Evolutionary conservation across 2,329 filamentous ascomycete species (phyloP), one percentile per base, ranked within the genome.

Genomic region (Phialocephala sp.): DNA sequence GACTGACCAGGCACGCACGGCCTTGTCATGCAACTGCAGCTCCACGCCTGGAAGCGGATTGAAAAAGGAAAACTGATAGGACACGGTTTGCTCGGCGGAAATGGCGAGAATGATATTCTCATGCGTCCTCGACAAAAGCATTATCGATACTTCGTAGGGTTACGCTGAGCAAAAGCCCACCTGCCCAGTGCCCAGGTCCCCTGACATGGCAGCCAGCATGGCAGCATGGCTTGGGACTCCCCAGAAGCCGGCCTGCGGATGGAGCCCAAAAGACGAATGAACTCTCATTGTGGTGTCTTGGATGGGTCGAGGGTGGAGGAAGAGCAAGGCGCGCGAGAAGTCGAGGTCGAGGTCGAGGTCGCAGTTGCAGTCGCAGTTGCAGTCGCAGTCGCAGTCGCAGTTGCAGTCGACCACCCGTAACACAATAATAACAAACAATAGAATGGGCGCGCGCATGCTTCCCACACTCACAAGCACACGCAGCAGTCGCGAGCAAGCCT

Each of bases 81-180:
- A 27, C 45, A 50, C 45, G 45, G 45, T 22, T 22, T 18, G 45
- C 22, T 50, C 45, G 20, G 45, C 45, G 45, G 45, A 50, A 50
- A 50, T 50, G 27, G 45, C 45, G 45, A 50, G 22, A 50, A 50
- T 24, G 45, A 20, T 8, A 12, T 50, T 27, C 45, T 50, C 45
- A 50, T 50, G 45, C 45, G 22, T 32, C 27, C 27, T 22, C n/a
- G 45, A 50, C 45, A 24, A 50, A 50, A 50, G 45, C 45, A 50
- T 11, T 50, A 50, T 50, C 45, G 45, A 50, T 50, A 24, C 12
- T 50, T 8, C 27, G 27, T 32, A 32, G 27, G 27, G 27, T 32
- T 32, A 32, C 27, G 27, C 27, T 32, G 27, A 32, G 27, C 27
- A 32, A 6, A 32, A 32, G 27, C 27, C 27, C 27, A 6, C 6